Evolutionary conservation across 2,329 filamentous ascomycete species (phyloP).

Genomic region (Ustulina deusta): DNA sequence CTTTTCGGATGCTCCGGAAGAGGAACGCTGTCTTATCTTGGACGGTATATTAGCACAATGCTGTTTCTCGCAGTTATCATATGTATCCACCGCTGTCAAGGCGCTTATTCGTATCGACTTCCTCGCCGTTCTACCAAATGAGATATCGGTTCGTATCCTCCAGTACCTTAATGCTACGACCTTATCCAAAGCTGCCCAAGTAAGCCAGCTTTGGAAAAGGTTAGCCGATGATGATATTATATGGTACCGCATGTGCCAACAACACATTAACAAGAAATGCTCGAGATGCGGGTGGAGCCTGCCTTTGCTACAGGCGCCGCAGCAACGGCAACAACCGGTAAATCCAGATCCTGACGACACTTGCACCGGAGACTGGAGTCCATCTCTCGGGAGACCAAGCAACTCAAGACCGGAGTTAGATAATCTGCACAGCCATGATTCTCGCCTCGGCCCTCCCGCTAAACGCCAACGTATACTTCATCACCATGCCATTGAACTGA

Average conservation of each 20-base stretch:
- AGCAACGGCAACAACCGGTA: slow-evolving; percentile 4
- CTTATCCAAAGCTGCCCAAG: slow-evolving; percentile 12
- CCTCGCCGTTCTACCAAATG: slow-evolving; percentile 5
- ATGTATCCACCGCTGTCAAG: slow-evolving; percentile 12
- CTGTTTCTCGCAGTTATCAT: slow-evolving; percentile 18
- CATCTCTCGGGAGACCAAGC: background rate
- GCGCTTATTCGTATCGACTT: slow-evolving; percentile 21
- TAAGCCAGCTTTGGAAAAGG: slow-evolving; percentile 16
- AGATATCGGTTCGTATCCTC: slow-evolving; percentile 17
- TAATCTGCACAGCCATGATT: background rate
- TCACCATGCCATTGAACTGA: slow-evolving; percentile 4
- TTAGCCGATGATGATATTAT: slow-evolving; percentile 17
- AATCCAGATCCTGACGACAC: background rate
- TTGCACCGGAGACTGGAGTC: background rate
- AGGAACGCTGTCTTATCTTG: slow-evolving; percentile 5
- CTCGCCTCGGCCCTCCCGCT: slow-evolving; percentile 2
- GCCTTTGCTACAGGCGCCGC: slow-evolving; percentile 12
- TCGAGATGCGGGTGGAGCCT: slow-evolving; percentile 14
- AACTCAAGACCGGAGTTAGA: background rate
- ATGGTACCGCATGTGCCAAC: slow-evolving; percentile 17
- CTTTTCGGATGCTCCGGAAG: slow-evolving; percentile 14
- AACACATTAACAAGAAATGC: slow-evolving; percentile 22
- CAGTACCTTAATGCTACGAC: slow-evolving; percentile 16
- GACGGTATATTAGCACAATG: slow-evolving; percentile 15
- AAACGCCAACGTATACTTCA: slow-evolving; percentile 13